Evolutionary conservation across 495 filamentous ascomycete genomes (phyloP).

Genomic region (Penicillium tannophilum): DNA sequence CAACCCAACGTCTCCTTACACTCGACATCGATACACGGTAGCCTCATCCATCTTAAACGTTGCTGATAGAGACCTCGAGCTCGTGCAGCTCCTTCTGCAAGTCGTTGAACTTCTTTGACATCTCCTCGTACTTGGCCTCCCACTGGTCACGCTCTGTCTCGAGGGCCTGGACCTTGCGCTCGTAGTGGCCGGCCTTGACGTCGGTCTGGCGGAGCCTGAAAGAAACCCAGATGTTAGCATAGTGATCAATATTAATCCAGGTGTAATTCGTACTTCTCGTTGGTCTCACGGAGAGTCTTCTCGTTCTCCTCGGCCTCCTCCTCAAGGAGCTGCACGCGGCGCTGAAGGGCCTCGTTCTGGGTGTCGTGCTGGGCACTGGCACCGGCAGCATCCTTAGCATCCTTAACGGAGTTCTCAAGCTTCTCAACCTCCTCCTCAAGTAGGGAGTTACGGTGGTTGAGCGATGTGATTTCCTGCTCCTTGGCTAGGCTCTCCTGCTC

Average conservation of each 20-base stretch:
- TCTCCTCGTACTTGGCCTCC: conserved; percentile 97
- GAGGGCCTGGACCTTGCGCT: conserved; percentile 97
- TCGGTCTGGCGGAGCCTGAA: conserved; percentile 94
- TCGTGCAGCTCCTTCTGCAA: conserved; percentile 91
- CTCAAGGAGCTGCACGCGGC: conserved; percentile 92
- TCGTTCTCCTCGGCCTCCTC: conserved; percentile 97
- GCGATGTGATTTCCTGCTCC: conserved; percentile 96
- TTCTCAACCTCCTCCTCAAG: conserved; percentile 92
- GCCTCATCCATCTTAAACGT: conserved; percentile 62
- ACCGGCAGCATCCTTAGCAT: conserved; percentile 75
- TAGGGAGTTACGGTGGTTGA: conserved; percentile 85
- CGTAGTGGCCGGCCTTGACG: conserved; percentile 98
- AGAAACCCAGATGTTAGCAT: conserved; percentile 21
- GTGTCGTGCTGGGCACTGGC: conserved; percentile 72
- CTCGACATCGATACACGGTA: conserved; percentile 27
- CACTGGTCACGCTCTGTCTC: conserved; percentile 85
- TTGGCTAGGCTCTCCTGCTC: conserved; percentile 95
- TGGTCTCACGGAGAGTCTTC: conserved; percentile 90
- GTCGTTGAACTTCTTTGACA: conserved; percentile 80
- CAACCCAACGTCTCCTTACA: conserved; percentile 36
- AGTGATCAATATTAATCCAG: neutral
- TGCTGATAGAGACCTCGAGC: conserved; percentile 84
- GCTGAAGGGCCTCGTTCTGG: conserved; percentile 85
- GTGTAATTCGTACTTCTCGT: conserved; percentile 80
- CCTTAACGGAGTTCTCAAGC: conserved; percentile 72